Conservation (phyloP, 23 red algal genomes). For the Pyropia yezoensis region DNA sequence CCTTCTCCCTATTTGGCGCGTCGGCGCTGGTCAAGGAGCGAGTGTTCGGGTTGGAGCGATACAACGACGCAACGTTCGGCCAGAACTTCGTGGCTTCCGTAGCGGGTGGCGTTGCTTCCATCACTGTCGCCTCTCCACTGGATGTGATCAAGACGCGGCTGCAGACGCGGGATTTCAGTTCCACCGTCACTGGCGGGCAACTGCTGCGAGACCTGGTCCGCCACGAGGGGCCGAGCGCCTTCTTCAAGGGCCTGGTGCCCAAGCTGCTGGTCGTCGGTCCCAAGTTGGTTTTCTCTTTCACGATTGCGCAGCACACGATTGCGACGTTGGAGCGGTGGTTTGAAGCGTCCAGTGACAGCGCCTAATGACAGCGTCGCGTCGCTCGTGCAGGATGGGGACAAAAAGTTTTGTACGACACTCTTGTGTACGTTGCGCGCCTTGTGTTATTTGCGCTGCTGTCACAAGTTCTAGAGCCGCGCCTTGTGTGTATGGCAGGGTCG, state of each 20-base stretch:
- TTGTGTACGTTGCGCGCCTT: too few relatives aligned
- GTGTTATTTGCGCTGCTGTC: too few relatives aligned
- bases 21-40: conserved; percentile 55
- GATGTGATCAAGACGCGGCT: conserved; percentile 64
- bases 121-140: conserved; percentile 50
- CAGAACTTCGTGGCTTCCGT: conserved; percentile 55
- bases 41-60: conserved; percentile 50
- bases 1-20: conserved; percentile 57
- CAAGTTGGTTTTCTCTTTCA: conserved; percentile 64
- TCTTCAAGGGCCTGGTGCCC: conserved; percentile 67
- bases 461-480: too few relatives aligned
- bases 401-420: too few relatives aligned
- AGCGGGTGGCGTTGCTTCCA: conserved; percentile 51
- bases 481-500: too few relatives aligned
- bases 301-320: conserved; percentile 59
- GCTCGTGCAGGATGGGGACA: too few relatives aligned
- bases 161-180: conserved; percentile 47
- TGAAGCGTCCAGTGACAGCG: neutral
- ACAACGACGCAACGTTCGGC: conserved; percentile 50
- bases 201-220: conserved; percentile 31
- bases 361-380: too few relatives aligned
- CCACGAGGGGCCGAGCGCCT: conserved; percentile 39
- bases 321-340: conserved; percentile 32
- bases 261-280: conserved; percentile 56
- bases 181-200: conserved; percentile 32